These are phyloP conservation scores for Cystobasidium ongulense DNA, from an alignment of 768 basidiomycete genomes.

Conservation along the genomic window DNA sequence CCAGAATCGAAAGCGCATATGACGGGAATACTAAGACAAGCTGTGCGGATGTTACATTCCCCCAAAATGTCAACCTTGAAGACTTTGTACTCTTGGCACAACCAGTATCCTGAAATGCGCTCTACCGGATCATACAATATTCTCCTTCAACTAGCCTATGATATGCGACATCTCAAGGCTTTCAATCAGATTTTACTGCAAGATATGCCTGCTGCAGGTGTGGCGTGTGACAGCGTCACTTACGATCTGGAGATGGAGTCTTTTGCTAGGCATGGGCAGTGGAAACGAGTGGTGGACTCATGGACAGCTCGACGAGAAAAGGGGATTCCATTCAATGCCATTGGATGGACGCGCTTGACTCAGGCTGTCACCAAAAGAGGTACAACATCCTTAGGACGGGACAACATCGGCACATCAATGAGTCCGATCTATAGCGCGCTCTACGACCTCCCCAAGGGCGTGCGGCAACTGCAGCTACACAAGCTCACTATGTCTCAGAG, in stretches of 20 bases:
- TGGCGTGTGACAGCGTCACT: neutral
- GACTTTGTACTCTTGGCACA: neutral
- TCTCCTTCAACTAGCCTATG: conserved; percentile 2
- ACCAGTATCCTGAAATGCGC: neutral
- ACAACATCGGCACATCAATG: neutral
- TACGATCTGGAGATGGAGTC: conserved; percentile 17
- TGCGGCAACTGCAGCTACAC: neutral
- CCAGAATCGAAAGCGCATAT: neutral
- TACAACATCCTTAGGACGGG: neutral
- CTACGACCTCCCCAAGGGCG: conserved; percentile 18
- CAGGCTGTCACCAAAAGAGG: conserved; percentile 20
- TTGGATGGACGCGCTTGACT: conserved; percentile 16
- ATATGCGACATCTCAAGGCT: conserved; percentile 8
- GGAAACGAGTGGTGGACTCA: neutral
- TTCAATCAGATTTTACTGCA: neutral
- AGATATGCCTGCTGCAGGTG: neutral
- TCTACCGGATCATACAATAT: conserved; percentile 7
- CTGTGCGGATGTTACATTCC: neutral
- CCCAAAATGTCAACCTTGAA: neutral
- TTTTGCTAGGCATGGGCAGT: neutral
- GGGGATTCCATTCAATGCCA: neutral
- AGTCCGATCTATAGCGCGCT: conserved; percentile 16
- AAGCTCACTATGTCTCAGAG: neutral
- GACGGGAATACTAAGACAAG: neutral
- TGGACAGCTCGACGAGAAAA: neutral